Conservation (phyloP, 1,139 yeast species). For the Sugiyamaella paludigena region DNA sequence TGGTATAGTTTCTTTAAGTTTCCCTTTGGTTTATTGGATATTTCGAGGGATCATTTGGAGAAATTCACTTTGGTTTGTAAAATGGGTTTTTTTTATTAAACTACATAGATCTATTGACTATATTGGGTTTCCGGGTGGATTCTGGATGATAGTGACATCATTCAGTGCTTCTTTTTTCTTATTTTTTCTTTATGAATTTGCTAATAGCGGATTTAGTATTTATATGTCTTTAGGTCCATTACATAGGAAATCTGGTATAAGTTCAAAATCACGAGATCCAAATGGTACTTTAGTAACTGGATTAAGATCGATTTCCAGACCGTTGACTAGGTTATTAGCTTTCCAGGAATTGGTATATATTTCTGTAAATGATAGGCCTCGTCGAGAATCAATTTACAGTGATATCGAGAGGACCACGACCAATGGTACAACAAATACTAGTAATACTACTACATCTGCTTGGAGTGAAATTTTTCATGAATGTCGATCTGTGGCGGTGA, state of each 20-base stretch:
- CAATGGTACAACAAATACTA: neutral
- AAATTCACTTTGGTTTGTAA: constrained; percentile 32
- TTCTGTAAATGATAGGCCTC: constrained; percentile 30
- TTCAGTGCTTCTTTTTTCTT: constrained; percentile 41
- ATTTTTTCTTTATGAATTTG: constrained; percentile 55
- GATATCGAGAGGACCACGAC: constrained; percentile 35
- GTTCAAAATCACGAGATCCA: constrained; percentile 67
- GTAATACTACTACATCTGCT: constrained; percentile 24
- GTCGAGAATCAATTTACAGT: constrained; percentile 37
- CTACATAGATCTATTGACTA: constrained; percentile 39
- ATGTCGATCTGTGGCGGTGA: constrained; percentile 16
- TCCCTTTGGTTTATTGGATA: constrained; percentile 51
- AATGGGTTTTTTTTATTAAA: constrained; percentile 30
- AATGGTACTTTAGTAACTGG: constrained; percentile 75
- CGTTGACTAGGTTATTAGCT: constrained; percentile 48
- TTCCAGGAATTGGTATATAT: constrained; percentile 40
- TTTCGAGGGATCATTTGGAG: constrained; percentile 49
- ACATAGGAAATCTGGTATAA: constrained; percentile 67
- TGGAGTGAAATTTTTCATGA: constrained; percentile 29
- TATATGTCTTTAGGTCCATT: constrained; percentile 82
- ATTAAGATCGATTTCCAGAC: constrained; percentile 48
- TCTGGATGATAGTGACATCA: constrained; percentile 41
- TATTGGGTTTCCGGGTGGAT: constrained; percentile 42
- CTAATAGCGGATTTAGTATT: constrained; percentile 63
- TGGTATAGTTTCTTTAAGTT: constrained; percentile 33